These are phyloP conservation scores for Daldinia sp. DNA, from an alignment of 2,329 filamentous ascomycete genomes.

Conservation along the genomic window DNA sequence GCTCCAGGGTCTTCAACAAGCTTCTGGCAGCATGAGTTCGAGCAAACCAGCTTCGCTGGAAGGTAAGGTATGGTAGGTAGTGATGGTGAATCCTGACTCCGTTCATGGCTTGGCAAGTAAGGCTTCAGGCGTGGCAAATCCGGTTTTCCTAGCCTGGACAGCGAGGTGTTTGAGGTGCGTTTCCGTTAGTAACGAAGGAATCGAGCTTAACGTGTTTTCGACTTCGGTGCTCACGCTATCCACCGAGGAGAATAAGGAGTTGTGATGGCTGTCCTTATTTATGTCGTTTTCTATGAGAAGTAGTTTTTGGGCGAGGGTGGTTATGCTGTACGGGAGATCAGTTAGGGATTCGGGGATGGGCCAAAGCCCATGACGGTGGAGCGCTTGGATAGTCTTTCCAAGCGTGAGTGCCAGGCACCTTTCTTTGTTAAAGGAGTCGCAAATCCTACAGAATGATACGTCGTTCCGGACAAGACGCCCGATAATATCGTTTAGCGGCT, in stretches of 20 bases:
- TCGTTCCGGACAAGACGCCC: slow-evolving; percentile 21
- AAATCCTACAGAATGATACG: neutral
- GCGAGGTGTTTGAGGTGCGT: slow-evolving; percentile 24
- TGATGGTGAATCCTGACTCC: neutral
- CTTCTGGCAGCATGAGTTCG: neutral
- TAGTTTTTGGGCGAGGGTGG: slow-evolving; percentile 19
- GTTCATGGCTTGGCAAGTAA: neutral
- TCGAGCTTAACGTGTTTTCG: slow-evolving; percentile 12
- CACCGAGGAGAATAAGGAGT: neutral
- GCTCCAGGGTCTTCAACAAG: neutral
- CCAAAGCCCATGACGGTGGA: slow-evolving; percentile 26
- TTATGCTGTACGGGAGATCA: slow-evolving; percentile 16
- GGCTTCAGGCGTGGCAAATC: slow-evolving; percentile 11
- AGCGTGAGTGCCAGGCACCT: slow-evolving; percentile 27
- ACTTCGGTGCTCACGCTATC: slow-evolving; percentile 5
- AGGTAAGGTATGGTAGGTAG: too few species aligned
- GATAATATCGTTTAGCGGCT: slow-evolving; percentile 19
- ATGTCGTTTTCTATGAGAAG: slow-evolving; percentile 11
- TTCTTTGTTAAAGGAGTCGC: neutral
- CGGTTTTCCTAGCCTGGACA: slow-evolving; percentile 31
- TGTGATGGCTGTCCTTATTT: slow-evolving; percentile 1
- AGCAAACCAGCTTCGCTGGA: neutral
- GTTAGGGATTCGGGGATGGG: slow-evolving; percentile 28
- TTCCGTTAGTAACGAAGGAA: slow-evolving; percentile 26
- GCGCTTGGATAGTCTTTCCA: slow-evolving; percentile 29